Conservation (phyloP, 257 asterid species). For the Solanum sitiens region DNA sequence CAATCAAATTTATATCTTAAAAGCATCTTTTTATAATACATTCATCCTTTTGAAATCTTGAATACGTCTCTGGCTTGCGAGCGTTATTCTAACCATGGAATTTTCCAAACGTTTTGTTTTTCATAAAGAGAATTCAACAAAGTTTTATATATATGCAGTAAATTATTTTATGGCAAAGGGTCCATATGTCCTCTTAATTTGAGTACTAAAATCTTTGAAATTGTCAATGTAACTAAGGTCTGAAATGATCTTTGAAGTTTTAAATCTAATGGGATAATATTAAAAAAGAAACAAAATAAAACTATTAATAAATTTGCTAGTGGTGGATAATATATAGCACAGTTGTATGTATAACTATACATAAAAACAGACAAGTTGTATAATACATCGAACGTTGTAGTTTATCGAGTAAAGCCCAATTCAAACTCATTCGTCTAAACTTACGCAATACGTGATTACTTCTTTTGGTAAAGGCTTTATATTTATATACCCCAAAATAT, state of each 20-base stretch:
- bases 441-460: slow-evolving; percentile 15
- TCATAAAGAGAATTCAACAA: too few relatives aligned
- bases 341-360: neutral
- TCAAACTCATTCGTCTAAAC: neutral
- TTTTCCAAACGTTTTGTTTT: too few relatives aligned
- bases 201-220: too few relatives aligned
- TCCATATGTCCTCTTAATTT: too few relatives aligned
- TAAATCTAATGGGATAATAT: neutral
- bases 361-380: neutral
- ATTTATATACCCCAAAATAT: neutral
- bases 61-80: too few relatives aligned
- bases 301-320: neutral
- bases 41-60: too few relatives aligned
- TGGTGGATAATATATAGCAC: neutral
- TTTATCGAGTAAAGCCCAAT: neutral
- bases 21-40: too few relatives aligned
- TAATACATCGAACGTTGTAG: neutral
- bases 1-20: too few relatives aligned
- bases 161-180: too few relatives aligned
- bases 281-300: neutral
- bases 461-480: slow-evolving; percentile 1
- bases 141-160: too few relatives aligned
- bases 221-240: too few relatives aligned
- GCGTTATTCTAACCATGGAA: too few relatives aligned
- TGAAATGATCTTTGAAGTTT: neutral